phyloP scores from a whole-genome alignment of 768 basidiomycete genomes.

The Phlegmacium glaucopus region DNA sequence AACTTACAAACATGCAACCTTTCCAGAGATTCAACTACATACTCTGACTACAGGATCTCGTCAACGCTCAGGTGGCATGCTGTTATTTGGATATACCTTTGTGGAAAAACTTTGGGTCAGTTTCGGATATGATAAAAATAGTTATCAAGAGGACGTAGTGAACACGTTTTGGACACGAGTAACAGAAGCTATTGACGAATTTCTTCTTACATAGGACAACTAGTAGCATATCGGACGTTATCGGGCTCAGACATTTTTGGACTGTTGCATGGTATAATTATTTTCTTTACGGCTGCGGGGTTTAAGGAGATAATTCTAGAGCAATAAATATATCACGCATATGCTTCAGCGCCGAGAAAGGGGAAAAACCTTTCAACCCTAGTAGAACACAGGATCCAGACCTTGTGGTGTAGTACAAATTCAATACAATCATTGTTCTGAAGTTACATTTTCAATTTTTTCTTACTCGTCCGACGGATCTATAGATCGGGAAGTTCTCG shows the following conservation, averaged over 20 bases:
- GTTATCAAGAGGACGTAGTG: slow-evolving; percentile 60
- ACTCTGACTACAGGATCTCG: slow-evolving; percentile 81
- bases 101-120: slow-evolving; percentile 75
- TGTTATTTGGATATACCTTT: slow-evolving; percentile 81
- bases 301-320: too few species aligned
- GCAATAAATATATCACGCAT: too few species aligned
- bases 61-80: slow-evolving; percentile 74
- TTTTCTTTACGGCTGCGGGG: too few species aligned
- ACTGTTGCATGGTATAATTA: too few species aligned
- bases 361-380: too few species aligned
- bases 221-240: too few species aligned
- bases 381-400: too few species aligned
- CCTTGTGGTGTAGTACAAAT: not conserved
- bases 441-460: slow-evolving; percentile 5
- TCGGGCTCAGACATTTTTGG: too few species aligned
- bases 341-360: too few species aligned
- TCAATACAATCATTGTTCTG: not conserved
- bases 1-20: slow-evolving; percentile 68
- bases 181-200: slow-evolving; percentile 51
- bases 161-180: slow-evolving; percentile 67
- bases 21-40: slow-evolving; percentile 57
- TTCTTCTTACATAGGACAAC: slow-evolving; percentile 32
- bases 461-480: slow-evolving; percentile 1
- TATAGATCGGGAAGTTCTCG: slow-evolving; percentile 80
- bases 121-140: slow-evolving; percentile 76